phyloP scores from a whole-genome alignment of 2,329 filamentous ascomycete genomes.

The Thermoascus crustaceus region DNA sequence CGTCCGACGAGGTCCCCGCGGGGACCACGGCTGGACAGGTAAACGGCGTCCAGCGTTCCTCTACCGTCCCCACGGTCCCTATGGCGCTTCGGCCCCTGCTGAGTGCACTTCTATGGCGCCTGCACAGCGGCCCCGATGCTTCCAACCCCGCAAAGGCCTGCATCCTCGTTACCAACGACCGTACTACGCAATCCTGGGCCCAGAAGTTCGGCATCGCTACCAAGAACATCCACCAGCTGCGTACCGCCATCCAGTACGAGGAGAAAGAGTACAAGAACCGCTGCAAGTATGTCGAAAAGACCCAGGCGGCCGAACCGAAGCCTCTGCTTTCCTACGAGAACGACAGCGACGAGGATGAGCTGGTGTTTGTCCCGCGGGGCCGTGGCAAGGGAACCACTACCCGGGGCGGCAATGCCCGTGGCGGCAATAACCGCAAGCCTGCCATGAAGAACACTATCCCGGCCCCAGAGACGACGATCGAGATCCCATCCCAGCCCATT shows the following conservation, averaged over 20 bases:
- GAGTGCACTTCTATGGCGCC: conserved; percentile 38
- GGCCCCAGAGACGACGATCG: conserved; percentile 25
- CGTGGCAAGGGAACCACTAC: conserved; percentile 28
- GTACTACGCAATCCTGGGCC: conserved; percentile 35
- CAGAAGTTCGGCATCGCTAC: conserved; percentile 41
- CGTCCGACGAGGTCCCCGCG: conserved; percentile 7
- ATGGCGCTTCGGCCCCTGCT: conserved; percentile 34
- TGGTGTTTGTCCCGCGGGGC: conserved; percentile 39
- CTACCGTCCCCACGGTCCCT: conserved; percentile 22
- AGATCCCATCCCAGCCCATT: conserved; percentile 40
- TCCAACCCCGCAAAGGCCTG: conserved; percentile 27
- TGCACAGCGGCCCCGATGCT: conserved; percentile 29
- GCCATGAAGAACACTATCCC: conserved; percentile 15
- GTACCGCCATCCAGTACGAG: conserved; percentile 40
- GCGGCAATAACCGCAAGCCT: conserved; percentile 23
- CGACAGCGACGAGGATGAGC: conserved; percentile 42
- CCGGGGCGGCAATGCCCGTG: conserved; percentile 19
- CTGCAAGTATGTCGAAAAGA: conserved; percentile 40
- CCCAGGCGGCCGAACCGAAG: conserved; percentile 32
- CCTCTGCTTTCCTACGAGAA: conserved; percentile 40
- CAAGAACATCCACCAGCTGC: conserved; percentile 42
- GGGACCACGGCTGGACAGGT: conserved; percentile 25
- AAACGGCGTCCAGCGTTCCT: conserved; percentile 24
- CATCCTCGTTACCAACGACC: conserved; percentile 39
- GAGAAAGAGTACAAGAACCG: conserved; percentile 38